Conservation (phyloP, 148 eudicot genomes). For the Tetragonia tetragonoides region DNA sequence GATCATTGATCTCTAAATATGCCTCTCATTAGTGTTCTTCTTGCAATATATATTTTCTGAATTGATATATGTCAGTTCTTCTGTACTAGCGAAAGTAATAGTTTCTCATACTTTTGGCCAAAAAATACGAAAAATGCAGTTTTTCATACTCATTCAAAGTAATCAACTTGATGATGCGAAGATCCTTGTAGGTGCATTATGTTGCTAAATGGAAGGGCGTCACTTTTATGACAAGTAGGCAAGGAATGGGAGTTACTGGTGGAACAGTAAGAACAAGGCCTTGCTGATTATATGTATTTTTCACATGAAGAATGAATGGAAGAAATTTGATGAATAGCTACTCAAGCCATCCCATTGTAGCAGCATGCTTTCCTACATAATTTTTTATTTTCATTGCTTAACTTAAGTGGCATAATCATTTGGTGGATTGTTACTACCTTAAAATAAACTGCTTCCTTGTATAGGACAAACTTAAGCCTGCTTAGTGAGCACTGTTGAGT, state of each 20-base stretch:
- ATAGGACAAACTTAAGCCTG: background rate
- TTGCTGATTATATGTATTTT: background rate
- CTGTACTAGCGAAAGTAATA: background rate
- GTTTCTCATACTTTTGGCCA: background rate
- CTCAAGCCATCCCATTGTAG: background rate
- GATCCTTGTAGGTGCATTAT: slow-evolving; percentile 72
- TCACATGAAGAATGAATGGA: background rate
- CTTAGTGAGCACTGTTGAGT: background rate
- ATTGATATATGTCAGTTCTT: background rate
- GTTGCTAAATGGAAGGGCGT: slow-evolving; percentile 93
- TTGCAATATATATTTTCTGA: background rate
- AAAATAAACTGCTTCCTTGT: background rate
- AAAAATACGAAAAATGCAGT: background rate
- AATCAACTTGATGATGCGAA: slow-evolving; percentile 5
- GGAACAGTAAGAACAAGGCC: slow-evolving; percentile 65
- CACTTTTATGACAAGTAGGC: slow-evolving; percentile 97
- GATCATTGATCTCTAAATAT: background rate
- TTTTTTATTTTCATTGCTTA: background rate
- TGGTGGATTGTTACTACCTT: background rate
- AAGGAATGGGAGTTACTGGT: slow-evolving; percentile 95
- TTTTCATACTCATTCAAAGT: background rate
- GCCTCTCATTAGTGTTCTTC: background rate
- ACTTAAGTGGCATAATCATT: background rate
- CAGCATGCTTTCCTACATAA: background rate
- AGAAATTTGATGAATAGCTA: background rate